Evolutionary conservation across 768 basidiomycete species (phyloP).

Genomic region (Suillus cothurnatus): DNA sequence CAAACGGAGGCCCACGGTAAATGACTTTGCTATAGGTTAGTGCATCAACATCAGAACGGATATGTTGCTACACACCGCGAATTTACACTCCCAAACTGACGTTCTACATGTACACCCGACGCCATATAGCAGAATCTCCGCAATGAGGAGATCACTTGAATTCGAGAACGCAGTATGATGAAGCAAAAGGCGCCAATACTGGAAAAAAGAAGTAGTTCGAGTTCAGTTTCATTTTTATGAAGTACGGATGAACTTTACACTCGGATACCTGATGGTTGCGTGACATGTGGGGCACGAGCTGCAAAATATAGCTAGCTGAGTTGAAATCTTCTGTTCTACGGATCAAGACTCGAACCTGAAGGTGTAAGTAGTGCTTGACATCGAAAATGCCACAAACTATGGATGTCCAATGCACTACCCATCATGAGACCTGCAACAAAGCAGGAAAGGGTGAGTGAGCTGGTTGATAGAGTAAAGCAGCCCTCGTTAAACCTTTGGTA

Average conservation of each 20-base stretch:
- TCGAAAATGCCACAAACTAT: slow-evolving; percentile 78
- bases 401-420: slow-evolving; percentile 65
- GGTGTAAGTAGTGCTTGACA: slow-evolving; percentile 84
- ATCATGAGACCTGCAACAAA: slow-evolving; percentile 71
- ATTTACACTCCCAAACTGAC: slow-evolving; percentile 89
- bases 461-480: neutral
- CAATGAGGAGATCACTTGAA: slow-evolving; percentile 84
- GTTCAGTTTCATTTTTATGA: slow-evolving; percentile 35
- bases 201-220: slow-evolving; percentile 23
- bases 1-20: slow-evolving; percentile 67
- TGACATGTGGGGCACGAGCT: slow-evolving; percentile 91
- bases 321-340: slow-evolving; percentile 4
- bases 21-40: slow-evolving; percentile 57
- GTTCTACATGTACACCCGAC: slow-evolving; percentile 72
- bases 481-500: slow-evolving; percentile 63
- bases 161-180: slow-evolving; percentile 81
- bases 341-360: slow-evolving; percentile 56
- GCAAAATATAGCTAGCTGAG: slow-evolving; percentile 13
- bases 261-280: slow-evolving; percentile 77
- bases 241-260: slow-evolving; percentile 9
- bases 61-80: slow-evolving; percentile 58
- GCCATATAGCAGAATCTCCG: slow-evolving; percentile 72
- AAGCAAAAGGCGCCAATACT: slow-evolving; percentile 85
- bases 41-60: neutral
- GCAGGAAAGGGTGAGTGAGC: neutral